phyloP scores from a whole-genome alignment of 768 basidiomycete genomes.

The Hemileccinum impolitum region DNA sequence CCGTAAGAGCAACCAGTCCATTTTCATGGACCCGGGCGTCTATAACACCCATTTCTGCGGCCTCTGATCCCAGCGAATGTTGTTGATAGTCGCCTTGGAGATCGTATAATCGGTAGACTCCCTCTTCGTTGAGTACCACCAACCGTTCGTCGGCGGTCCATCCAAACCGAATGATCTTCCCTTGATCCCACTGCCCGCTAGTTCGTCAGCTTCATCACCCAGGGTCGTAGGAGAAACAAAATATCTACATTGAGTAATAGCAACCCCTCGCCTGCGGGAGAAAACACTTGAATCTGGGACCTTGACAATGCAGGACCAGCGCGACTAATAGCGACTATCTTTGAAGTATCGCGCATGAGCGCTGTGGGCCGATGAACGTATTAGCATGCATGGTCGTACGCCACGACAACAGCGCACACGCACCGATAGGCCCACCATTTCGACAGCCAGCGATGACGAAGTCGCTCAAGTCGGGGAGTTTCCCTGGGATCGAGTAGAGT shows the following conservation, averaged over 20 bases:
- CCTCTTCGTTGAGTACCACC: slow-evolving; percentile 87
- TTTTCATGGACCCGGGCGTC: slow-evolving; percentile 84
- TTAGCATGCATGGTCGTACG: slow-evolving; percentile 4
- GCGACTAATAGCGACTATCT: slow-evolving; percentile 69
- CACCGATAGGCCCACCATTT: slow-evolving; percentile 89
- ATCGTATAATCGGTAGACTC: slow-evolving; percentile 86
- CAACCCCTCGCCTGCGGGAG: slow-evolving; percentile 75
- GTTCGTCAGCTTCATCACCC: slow-evolving; percentile 10
- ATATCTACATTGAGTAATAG: slow-evolving; percentile 70
- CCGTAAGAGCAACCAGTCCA: slow-evolving; percentile 84
- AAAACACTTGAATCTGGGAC: slow-evolving; percentile 84
- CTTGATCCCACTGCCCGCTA: slow-evolving; percentile 81
- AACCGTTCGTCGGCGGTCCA: slow-evolving; percentile 84
- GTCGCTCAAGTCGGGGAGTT: slow-evolving; percentile 73
- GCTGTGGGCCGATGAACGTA: slow-evolving; percentile 43
- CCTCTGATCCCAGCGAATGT: slow-evolving; percentile 79
- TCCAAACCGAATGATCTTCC: slow-evolving; percentile 75
- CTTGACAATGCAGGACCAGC: slow-evolving; percentile 56
- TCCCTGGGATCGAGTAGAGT: slow-evolving; percentile 78
- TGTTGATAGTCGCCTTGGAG: slow-evolving; percentile 84
- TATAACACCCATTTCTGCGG: slow-evolving; percentile 75
- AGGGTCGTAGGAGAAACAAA: not conserved
- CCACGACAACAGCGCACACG: slow-evolving; percentile 10
- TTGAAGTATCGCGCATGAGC: slow-evolving; percentile 80
- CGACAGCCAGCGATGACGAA: slow-evolving; percentile 78